phyloP scores from a whole-genome alignment of 2,329 filamentous ascomycete genomes.

The Hymenoscyphus occultus region DNA sequence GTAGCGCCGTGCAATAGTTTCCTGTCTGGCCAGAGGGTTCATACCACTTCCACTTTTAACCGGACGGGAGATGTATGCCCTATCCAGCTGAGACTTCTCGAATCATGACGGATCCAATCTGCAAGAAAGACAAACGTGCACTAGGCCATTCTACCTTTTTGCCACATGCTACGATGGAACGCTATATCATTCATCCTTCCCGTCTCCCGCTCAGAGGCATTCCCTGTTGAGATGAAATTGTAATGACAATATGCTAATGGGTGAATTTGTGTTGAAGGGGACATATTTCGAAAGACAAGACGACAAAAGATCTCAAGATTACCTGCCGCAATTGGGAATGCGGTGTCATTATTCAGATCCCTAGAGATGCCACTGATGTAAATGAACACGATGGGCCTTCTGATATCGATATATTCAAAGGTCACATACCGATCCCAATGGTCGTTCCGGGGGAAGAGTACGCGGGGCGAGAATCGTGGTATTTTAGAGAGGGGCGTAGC shows the following conservation, averaged over 20 bases:
- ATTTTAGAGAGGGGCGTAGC: constrained; percentile 19
- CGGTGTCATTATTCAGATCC: constrained; percentile 72
- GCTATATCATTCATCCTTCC: neutral
- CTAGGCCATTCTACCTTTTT: neutral
- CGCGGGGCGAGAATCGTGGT: constrained; percentile 33
- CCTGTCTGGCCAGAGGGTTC: neutral
- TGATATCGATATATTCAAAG: constrained; percentile 47
- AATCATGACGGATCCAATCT: neutral
- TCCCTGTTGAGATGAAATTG: neutral
- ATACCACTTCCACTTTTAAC: neutral
- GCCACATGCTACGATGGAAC: constrained; percentile 1
- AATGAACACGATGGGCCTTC: constrained; percentile 11
- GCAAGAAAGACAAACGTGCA: neutral
- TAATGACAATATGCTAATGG: neutral
- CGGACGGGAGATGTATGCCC: neutral
- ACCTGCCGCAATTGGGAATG: constrained; percentile 95
- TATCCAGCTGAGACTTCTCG: neutral
- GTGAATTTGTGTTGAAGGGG: constrained; percentile 56
- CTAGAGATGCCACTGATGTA: constrained; percentile 15
- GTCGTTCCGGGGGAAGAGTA: constrained; percentile 50
- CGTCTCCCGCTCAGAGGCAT: neutral
- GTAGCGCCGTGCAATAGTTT: neutral
- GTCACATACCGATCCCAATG: constrained; percentile 62
- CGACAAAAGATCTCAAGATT: constrained; percentile 67
- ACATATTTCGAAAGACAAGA: constrained; percentile 66